These are phyloP conservation scores for Colletotrichum chlorophyti DNA, from an alignment of 2,329 filamentous ascomycete species.

Conservation along the genomic window DNA sequence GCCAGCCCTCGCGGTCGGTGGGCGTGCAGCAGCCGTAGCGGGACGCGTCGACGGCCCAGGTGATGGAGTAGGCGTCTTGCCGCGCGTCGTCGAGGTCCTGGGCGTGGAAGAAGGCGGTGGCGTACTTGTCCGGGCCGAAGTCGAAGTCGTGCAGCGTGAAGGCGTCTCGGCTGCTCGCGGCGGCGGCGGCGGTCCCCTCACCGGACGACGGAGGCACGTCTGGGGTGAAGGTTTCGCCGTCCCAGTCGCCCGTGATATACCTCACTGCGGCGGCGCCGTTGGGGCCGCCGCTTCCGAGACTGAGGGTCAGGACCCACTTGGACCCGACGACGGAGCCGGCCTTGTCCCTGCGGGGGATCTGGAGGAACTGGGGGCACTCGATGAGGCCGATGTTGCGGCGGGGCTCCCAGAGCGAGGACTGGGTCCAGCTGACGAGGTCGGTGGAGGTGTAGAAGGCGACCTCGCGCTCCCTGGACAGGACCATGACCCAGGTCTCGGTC, in stretches of 20 bases:
- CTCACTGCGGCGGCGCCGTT: constrained; percentile 22
- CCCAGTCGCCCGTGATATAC: constrained; percentile 28
- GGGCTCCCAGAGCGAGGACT: constrained; percentile 24
- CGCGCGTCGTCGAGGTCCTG: constrained; percentile 17
- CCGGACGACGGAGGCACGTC: constrained; percentile 10
- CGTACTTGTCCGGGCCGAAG: constrained; percentile 46
- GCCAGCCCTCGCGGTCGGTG: constrained; percentile 39
- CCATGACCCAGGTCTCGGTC: constrained; percentile 60
- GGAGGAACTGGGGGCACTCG: constrained; percentile 42
- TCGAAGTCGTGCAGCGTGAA: constrained; percentile 37
- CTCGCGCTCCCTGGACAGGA: constrained; percentile 61
- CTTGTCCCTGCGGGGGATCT: constrained; percentile 52
- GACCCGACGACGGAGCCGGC: constrained; percentile 40
- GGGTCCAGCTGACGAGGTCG: constrained; percentile 64
- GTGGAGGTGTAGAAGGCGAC: constrained; percentile 68
- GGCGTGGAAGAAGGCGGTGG: constrained; percentile 40
- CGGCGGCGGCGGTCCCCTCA: too few relatives aligned
- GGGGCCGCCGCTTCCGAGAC: constrained; percentile 20
- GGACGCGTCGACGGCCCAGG: constrained; percentile 45
- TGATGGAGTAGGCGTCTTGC: constrained; percentile 38
- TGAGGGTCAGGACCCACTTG: constrained; percentile 28
- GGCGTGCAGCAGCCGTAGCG: constrained; percentile 38
- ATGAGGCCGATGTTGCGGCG: constrained; percentile 50
- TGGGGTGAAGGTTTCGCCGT: constrained; percentile 27
- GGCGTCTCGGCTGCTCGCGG: background rate